Evolutionary conservation across 495 filamentous ascomycete species (phyloP).

Genomic region (Talaromyces stipitatus): DNA sequence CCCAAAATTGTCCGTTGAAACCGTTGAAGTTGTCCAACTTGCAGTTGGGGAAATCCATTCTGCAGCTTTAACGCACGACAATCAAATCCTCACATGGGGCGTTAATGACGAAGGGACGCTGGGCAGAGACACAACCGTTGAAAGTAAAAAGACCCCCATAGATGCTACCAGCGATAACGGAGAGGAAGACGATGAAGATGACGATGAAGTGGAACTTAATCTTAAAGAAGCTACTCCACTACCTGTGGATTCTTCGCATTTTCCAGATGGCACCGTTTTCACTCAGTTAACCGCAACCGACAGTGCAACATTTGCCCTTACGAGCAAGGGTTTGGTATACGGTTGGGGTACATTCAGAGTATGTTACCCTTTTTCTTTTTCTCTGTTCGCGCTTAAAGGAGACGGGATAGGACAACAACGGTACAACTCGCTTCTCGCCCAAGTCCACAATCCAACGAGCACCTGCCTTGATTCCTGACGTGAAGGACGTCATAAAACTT

Average conservation of each 20-base stretch:
- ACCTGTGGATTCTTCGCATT: conserved; percentile 40
- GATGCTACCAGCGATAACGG: conserved; percentile 44
- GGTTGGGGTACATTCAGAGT: conserved; percentile 67
- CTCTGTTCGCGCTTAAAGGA: not conserved
- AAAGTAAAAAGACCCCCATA: conserved; percentile 55
- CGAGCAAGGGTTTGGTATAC: conserved; percentile 57
- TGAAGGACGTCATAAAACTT: conserved; percentile 52
- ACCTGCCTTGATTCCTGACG: conserved; percentile 43
- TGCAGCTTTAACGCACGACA: conserved; percentile 53
- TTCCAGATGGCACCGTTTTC: conserved; percentile 41
- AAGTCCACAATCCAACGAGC: conserved; percentile 28
- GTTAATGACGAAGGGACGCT: conserved; percentile 63
- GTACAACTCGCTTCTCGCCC: not conserved
- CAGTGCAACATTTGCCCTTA: conserved; percentile 57
- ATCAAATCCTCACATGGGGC: conserved; percentile 58
- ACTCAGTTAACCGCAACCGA: conserved; percentile 59
- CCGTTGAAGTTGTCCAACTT: conserved; percentile 54
- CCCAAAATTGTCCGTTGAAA: conserved; percentile 44
- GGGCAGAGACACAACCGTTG: conserved; percentile 52
- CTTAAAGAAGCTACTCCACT: conserved; percentile 52
- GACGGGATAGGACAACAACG: too few relatives aligned
- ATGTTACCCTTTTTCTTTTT: conserved; percentile 17
- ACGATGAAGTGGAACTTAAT: conserved; percentile 45
- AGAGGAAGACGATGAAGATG: conserved; percentile 43
- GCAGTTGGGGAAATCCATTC: conserved; percentile 61